phyloP scores from a whole-genome alignment of 2,329 filamentous ascomycete genomes.

The Coniochaeta sp. region DNA sequence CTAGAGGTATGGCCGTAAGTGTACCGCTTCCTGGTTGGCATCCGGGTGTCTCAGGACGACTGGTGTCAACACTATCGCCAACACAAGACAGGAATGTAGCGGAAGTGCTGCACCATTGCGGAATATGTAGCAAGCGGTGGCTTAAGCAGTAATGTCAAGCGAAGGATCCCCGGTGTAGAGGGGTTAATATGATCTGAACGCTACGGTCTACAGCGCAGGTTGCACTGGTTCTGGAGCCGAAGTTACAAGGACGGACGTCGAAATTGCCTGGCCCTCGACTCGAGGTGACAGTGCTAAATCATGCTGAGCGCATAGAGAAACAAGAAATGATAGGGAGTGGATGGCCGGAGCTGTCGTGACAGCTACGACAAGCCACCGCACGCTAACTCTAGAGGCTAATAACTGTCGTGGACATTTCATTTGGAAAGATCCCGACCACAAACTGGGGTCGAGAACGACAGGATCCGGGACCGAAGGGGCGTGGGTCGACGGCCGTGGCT shows the following conservation, averaged over 20 bases:
- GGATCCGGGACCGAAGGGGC: background rate
- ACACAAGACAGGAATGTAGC: background rate
- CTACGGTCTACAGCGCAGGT: background rate
- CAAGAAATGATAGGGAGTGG: background rate
- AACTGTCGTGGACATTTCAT: background rate
- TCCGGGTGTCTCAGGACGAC: background rate
- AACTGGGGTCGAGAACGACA: background rate
- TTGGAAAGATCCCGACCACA: background rate
- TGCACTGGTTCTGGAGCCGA: background rate
- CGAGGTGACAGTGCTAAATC: background rate
- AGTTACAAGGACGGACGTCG: background rate
- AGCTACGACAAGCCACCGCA: background rate
- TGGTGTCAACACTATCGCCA: background rate
- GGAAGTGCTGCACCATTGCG: background rate
- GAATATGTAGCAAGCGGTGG: background rate
- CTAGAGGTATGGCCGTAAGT: background rate
- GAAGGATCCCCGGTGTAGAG: conserved; percentile 2
- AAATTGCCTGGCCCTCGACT: background rate
- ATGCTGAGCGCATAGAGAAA: background rate
- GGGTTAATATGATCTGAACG: conserved; percentile 1
- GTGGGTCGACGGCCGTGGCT: background rate
- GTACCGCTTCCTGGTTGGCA: background rate
- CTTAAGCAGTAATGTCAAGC: background rate
- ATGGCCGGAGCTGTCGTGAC: background rate
- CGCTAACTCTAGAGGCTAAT: background rate